Evolutionary conservation across 108 stramenopile species (phyloP), one percentile per base, ranked within the genome.

Genomic region (Cylindrotheca closterium): DNA sequence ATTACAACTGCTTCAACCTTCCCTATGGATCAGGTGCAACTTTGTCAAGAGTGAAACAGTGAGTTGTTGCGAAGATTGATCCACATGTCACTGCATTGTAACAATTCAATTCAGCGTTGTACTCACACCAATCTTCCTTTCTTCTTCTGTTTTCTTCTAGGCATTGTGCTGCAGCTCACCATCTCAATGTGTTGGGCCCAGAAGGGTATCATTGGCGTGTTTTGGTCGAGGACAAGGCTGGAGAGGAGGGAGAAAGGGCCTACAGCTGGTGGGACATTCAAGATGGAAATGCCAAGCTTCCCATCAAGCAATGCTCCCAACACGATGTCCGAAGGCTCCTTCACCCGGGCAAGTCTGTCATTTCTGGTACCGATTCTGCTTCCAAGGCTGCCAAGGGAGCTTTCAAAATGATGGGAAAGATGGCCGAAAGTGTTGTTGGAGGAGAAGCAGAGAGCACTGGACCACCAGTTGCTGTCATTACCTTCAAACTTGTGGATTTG

Each of bases 181-280:
- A 62, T 19, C 45, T 89, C 54, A 82, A 73, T 62, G 65, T 76
- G 33, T 51, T 69, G 34, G 92, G 92, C 22, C 74, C 88, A 12
- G 80, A 90, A 42, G 87, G 86, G 23, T 94, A 81, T 67, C 93
- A 94, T 48, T 94, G 86, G 87, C 60, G 93, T 28, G 93, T 94
- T 23, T 77, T 88, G 60, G 82, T 94, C 31, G 89, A 91, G 51
- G 93, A 93, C 53, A 86, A 87, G 62, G 17, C 67, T 26, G 55
- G 51, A 3, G 61, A 60, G 3, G 64, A 65, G 58, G 15, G 55
- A 22, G 63, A 63, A 42, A 62, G 47, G 26, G 28, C 58, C 27
- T 91, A 71, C 64, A 82, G 79, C 19, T 94, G 93, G 93, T 94
- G 93, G 93, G 93, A 94, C 60, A 79, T 94, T 32, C 93, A 94